Evolutionary conservation across 257 asterid species (phyloP), one percentile per base, ranked within the genome.

Genomic region (Fraxinus pennsylvanica): DNA sequence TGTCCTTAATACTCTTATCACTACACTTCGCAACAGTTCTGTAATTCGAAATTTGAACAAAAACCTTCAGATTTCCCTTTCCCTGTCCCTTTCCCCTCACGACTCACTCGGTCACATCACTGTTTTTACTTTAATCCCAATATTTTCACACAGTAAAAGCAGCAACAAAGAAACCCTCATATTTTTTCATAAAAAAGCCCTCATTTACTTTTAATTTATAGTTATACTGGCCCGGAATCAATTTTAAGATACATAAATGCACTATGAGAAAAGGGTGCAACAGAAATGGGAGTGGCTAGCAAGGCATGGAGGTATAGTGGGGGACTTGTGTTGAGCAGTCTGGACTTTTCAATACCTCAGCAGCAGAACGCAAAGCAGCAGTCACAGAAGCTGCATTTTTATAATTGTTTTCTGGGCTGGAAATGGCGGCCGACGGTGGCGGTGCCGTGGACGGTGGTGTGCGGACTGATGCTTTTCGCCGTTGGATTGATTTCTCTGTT

Each of bases 401-500:
- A 79, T 76, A 79, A 72, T 54, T 77, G 17, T 73, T 36, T 61
- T 63, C 69, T 63, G 69, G 69, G 35, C 38, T 45, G 78, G 78
- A 57, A 38, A 74, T 76, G 59, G 70, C 73, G 80, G 54, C 89
- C 85, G 86, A 81, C 86, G 82, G 76, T 83, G 80, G 84, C 82
- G 86, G 86, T 91, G 88, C 91, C 98, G 71, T 91, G 97, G 97
- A 88, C 99, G 79, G 86, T 78, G 79, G 84, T 93, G 38, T 95
- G 99, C 68, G 98, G 98, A 70, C 76, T 85, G 45, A 73, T 93
- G 90, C 92, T 96, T 63, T 96, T 96, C 72, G 89, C 84, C 9
- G 88, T 96, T 9, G 99, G 97, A 5, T 90, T 96, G 80, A 91
- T 96, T 79, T 96, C 99, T 4, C 94, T 96, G 54, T 90, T 96